Base-by-base conservation (phyloP, 805 yeast genomes). In the Kazachstania viticola region DNA sequence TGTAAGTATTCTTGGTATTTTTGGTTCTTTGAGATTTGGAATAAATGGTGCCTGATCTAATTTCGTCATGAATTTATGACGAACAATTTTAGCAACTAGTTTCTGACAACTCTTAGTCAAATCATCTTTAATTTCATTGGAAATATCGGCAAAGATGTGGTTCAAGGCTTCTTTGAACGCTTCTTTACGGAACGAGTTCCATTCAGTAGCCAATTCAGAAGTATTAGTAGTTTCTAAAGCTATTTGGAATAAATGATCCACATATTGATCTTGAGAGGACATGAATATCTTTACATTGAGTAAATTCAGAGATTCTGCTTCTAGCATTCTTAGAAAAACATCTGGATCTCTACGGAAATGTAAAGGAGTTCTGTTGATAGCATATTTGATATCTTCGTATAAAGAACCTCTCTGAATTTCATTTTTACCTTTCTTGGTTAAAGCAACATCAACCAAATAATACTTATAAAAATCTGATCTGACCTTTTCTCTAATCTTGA, bases 31-130 rank as follows among this genome's bases (percentile, higher is more conserved):
- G 4, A 81, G 79, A 28, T 71, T 67, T 5, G 97, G 95, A 44
- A 80, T 75, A 56, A 64, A 87, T 21, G 99, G 96, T 2, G 97
- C 95, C 61, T 87, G 97, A 53, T 88, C 91, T 22, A 91, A 66
- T 46, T 76, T 79, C 15, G 70, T 65, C 52, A 73, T 62, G 48
- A 88, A 79, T 18, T 69, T 63, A 27, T 69, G 67, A 43, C 97
- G 76, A 22, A 88, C 73, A 36, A 77, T 76, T 36, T 65, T 68
- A 31, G 75, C 75, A 28, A 91, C 65, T 27, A 73, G 51, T 34
- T 80, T 69, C 52, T 81, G 81, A 60, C 95, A 80, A 34, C 69
- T 77, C 35, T 79, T 70, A 34, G 84, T 72, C 33, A 88, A 64
- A 33, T 76, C 80, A 47, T 87, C 97, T 40, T 87, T 82, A 31